Percentiles rank a stretch among this genome's conserved stretches.
phyloP scores from a whole-genome alignment of 345 rosid genomes.

The Acer saccharum region DNA sequence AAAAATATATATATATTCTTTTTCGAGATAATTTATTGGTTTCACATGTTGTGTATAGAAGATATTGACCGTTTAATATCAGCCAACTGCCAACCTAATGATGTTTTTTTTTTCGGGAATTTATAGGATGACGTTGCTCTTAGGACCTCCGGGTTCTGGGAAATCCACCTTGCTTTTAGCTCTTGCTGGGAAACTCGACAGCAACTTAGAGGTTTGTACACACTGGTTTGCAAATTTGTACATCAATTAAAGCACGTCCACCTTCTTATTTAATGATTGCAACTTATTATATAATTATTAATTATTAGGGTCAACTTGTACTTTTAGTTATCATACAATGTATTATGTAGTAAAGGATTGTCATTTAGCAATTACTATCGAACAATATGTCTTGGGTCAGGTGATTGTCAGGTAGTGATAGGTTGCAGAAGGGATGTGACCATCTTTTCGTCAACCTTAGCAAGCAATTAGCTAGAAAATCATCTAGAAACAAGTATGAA shows the following conservation, averaged over 20 bases:
- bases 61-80: neutral
- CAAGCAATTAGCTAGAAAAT: neutral
- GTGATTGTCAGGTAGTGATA: neutral
- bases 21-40: neutral
- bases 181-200: slow-evolving; percentile 79
- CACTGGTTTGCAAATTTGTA: slow-evolving; percentile 25
- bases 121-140: slow-evolving; percentile 83
- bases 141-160: slow-evolving; percentile 97
- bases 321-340: neutral
- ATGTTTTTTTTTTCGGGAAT: neutral
- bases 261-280: slow-evolving; percentile 7
- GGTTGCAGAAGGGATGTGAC: neutral
- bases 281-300: neutral
- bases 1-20: neutral
- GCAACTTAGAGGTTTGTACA: slow-evolving; percentile 53
- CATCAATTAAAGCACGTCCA: slow-evolving; percentile 25
- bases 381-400: no score
- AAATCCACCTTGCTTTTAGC: slow-evolving; percentile 82
- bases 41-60: slow-evolving; percentile 13
- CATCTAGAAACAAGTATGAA: no score
- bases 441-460: neutral
- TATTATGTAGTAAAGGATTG: no score
- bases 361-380: neutral
- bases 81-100: neutral
- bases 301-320: neutral